Evolutionary conservation across 2,329 filamentous ascomycete genomes (phyloP).

Genomic region (Epichloe amarillans): DNA sequence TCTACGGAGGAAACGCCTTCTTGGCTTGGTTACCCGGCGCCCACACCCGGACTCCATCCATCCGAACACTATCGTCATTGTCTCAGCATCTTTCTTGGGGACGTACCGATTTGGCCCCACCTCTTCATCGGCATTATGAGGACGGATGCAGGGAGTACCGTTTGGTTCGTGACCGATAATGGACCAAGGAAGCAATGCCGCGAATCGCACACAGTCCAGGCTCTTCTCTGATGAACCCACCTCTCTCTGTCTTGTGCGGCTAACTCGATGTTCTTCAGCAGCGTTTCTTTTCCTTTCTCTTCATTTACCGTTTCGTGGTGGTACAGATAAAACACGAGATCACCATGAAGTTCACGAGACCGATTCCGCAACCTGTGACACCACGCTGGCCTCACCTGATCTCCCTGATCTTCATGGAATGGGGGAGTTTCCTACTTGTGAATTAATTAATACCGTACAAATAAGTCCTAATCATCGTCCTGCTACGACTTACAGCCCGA

Average conservation of each 20-base stretch:
- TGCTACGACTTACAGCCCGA: no score
- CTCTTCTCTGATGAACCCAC: background rate
- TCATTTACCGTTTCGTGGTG: background rate
- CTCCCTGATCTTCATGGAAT: background rate
- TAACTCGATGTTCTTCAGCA: background rate
- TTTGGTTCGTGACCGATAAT: background rate
- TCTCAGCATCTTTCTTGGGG: background rate
- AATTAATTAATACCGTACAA: background rate
- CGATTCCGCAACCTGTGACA: background rate
- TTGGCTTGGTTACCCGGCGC: background rate
- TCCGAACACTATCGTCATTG: background rate
- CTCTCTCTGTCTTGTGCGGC: background rate
- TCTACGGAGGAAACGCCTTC: background rate
- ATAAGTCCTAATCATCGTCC: no score
- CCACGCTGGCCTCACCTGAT: background rate
- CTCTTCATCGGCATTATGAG: constrained; percentile 1
- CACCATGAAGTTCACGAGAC: background rate
- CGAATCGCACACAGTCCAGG: background rate
- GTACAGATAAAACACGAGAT: background rate
- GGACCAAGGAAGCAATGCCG: background rate
- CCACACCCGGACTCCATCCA: background rate
- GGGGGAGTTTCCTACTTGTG: background rate
- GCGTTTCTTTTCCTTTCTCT: background rate
- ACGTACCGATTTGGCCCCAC: background rate
- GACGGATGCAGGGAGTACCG: background rate